A percentile compares a stretch with the other conserved stretches of the same genome.
phyloP scores from a whole-genome alignment of 2,329 filamentous ascomycete species.

The Colletotrichum sansevieriae region DNA sequence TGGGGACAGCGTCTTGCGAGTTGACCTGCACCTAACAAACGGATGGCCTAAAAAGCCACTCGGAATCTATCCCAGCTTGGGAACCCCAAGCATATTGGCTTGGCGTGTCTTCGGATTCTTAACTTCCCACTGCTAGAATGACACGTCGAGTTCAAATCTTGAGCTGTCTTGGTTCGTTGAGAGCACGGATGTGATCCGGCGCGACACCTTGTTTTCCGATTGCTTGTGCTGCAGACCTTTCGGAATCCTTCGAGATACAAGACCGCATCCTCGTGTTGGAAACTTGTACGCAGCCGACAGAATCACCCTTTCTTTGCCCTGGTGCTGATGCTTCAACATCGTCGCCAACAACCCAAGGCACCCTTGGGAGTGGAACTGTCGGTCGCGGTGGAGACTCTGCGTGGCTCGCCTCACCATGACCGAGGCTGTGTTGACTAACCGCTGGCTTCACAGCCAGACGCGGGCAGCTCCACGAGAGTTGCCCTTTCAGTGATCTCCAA shows the following conservation, averaged over 20 bases:
- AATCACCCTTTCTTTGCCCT: slow-evolving; percentile 6
- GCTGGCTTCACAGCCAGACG: neutral
- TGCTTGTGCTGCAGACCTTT: slow-evolving; percentile 5
- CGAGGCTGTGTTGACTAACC: slow-evolving; percentile 23
- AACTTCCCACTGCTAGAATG: neutral
- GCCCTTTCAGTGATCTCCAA: neutral
- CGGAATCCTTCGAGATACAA: slow-evolving; percentile 12
- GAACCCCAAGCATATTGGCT: neutral
- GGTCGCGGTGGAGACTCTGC: slow-evolving; percentile 6
- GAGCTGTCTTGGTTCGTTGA: neutral
- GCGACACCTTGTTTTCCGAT: slow-evolving; percentile 15
- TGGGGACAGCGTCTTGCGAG: neutral
- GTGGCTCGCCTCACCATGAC: slow-evolving; percentile 2
- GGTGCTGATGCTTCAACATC: too few relatives aligned
- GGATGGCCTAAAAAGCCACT: neutral
- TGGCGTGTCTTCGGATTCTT: neutral
- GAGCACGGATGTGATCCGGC: slow-evolving; percentile 9
- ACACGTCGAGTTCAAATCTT: neutral
- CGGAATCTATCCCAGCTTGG: neutral
- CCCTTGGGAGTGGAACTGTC: slow-evolving; percentile 13
- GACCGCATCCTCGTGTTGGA: neutral
- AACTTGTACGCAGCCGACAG: neutral
- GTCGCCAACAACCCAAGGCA: neutral
- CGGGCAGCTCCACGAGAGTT: slow-evolving; percentile 2
- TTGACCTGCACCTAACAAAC: neutral